Conservation (phyloP, 2,329 filamentous ascomycete genomes). For the Herpotrichia juniperi region DNA sequence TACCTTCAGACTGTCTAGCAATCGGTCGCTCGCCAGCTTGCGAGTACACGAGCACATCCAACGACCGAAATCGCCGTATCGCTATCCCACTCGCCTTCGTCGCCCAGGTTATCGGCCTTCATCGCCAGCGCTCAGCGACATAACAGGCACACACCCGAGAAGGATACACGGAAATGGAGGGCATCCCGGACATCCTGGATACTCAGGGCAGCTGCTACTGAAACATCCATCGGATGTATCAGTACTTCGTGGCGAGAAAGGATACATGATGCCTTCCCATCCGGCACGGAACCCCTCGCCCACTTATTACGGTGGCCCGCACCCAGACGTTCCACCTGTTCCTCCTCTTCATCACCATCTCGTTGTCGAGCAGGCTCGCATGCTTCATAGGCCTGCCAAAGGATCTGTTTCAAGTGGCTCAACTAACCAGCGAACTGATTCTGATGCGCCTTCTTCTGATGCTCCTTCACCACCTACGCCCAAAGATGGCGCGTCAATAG, state of each 20-base stretch:
- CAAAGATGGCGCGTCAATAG: slow-evolving; percentile 42
- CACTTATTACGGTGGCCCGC: slow-evolving; percentile 12
- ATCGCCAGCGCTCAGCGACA: slow-evolving; percentile 54
- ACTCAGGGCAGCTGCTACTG: slow-evolving; percentile 20
- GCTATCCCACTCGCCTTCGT: slow-evolving; percentile 50
- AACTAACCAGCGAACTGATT: slow-evolving; percentile 42
- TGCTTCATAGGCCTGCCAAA: slow-evolving; percentile 22
- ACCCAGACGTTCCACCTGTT: slow-evolving; percentile 27
- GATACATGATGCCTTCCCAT: slow-evolving; percentile 12
- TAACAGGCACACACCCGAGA: slow-evolving; percentile 23
- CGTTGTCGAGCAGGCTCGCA: slow-evolving; percentile 26
- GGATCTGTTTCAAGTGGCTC: slow-evolving; percentile 38
- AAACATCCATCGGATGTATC: slow-evolving; percentile 32
- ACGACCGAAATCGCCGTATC: slow-evolving; percentile 47
- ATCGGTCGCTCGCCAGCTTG: slow-evolving; percentile 53
- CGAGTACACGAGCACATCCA: slow-evolving; percentile 47
- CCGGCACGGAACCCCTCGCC: slow-evolving; percentile 21
- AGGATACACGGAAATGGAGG: slow-evolving; percentile 19
- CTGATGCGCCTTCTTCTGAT: slow-evolving; percentile 51
- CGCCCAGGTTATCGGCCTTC: slow-evolving; percentile 49
- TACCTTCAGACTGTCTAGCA: slow-evolving; percentile 44
- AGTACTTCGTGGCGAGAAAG: slow-evolving; percentile 27
- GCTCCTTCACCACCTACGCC: slow-evolving; percentile 52
- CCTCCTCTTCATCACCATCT: slow-evolving; percentile 29
- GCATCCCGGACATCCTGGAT: slow-evolving; percentile 20